A percentile compares a stretch with the other conserved stretches of the same genome.
Evolutionary conservation across 768 basidiomycete genomes (phyloP).

Genomic region (Naganishia antarctica): DNA sequence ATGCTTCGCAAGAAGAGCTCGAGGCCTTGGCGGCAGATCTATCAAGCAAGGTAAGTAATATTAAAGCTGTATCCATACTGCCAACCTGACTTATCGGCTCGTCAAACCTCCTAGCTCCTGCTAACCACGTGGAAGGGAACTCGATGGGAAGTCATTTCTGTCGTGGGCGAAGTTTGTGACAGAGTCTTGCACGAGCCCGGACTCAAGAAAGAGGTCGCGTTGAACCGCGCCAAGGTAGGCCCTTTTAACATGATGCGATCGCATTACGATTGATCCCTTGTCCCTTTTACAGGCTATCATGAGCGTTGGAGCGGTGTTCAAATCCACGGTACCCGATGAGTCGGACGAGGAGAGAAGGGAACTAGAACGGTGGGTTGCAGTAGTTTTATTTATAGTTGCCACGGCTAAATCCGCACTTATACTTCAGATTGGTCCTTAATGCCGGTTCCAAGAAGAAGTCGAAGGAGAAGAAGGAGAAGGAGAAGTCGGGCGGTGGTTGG

Average conservation of each 20-base stretch:
- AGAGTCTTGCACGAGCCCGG: constrained; percentile 76
- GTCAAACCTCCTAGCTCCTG: constrained; percentile 60
- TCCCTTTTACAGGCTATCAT: constrained; percentile 63
- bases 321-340: constrained; percentile 74
- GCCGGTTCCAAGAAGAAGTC: constrained; percentile 48
- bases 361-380: constrained; percentile 72
- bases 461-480: constrained; percentile 37
- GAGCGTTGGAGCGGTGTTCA: constrained; percentile 84
- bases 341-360: constrained; percentile 90
- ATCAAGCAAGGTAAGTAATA: constrained; percentile 69
- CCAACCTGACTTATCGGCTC: constrained; percentile 1
- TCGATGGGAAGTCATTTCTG: constrained; percentile 86
- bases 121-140: constrained; percentile 98
- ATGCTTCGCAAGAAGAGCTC: constrained; percentile 76
- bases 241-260: background rate
- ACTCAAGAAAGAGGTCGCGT: constrained; percentile 63
- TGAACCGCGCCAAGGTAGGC: constrained; percentile 77
- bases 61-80: background rate
- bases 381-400: too few species aligned
- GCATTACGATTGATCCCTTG: background rate
- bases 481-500: constrained; percentile 23
- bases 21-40: constrained; percentile 84
- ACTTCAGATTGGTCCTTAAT: constrained; percentile 42
- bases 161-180: constrained; percentile 62
- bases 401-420: too few species aligned